These are phyloP conservation scores for Fraxinus velutina DNA, from an alignment of 305 asterid genomes.

Conservation along the genomic window DNA sequence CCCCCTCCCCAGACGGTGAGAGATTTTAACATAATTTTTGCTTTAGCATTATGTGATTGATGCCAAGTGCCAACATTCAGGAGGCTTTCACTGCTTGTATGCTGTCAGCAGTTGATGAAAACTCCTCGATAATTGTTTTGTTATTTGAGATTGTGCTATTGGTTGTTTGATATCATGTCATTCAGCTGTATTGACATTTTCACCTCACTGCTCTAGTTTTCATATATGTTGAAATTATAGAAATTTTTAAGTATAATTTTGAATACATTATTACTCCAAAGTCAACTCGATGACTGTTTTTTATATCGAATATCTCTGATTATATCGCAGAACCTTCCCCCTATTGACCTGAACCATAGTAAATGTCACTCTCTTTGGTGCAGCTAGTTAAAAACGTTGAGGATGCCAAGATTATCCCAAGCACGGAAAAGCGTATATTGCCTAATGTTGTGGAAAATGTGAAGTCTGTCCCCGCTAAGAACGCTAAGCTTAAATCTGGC, in stretches of 20 bases:
- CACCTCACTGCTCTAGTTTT: constrained; percentile 8
- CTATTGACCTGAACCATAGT: neutral
- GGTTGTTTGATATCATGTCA: neutral
- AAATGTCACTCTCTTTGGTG: constrained; percentile 17
- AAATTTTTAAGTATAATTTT: neutral
- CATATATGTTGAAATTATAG: neutral
- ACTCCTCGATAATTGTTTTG: neutral
- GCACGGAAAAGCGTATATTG: constrained; percentile 37
- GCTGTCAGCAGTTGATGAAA: constrained; percentile 9
- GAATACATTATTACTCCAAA: neutral
- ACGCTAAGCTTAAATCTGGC: constrained; percentile 18
- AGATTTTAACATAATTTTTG: neutral
- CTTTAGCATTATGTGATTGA: neutral
- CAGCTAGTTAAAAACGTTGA: constrained; percentile 40
- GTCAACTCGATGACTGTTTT: neutral
- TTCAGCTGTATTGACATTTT: neutral
- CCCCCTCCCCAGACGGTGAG: constrained; percentile 51
- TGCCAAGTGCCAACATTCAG: constrained; percentile 11
- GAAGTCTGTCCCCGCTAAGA: constrained; percentile 30
- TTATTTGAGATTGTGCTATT: neutral
- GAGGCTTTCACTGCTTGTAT: constrained; percentile 4
- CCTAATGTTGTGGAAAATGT: constrained; percentile 29
- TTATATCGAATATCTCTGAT: constrained; percentile 6
- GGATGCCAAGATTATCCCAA: constrained; percentile 33
- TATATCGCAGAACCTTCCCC: neutral